Base-by-base conservation (phyloP, 1,139 yeast genomes). In the Geotrichum phurueaensis region DNA sequence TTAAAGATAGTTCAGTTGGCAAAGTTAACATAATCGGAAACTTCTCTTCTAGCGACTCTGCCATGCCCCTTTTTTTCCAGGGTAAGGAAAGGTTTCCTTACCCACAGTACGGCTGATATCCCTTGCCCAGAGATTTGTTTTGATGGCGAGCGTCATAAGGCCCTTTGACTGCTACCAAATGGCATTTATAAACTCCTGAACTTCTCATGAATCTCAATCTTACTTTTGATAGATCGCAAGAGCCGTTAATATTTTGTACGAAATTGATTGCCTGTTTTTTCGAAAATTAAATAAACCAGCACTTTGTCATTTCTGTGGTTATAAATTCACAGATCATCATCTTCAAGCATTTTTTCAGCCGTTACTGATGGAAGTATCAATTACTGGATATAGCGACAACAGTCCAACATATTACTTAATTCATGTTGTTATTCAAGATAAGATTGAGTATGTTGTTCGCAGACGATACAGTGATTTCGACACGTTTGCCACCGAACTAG, bases 401-500 rank as follows among this genome's bases (percentile, higher is more conserved):
- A 65, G 67, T 18, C 77, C 78, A 47, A 76, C 76, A 2, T 60
- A 71, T 3, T 80, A 75, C 65, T 73, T 70, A 48, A 67, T 80
- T 2, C 68, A 69, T 6, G 76, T 78, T 18, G 69, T 74, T 18
- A 67, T 70, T 48, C 69, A 65, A 23, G 65, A 60, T 43, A 66
- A 65, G 20, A 63, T 62, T 13, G 66, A 72, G 1, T 75, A 73
- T 63, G 68, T 68, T 22, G 64, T 81, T 22, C 66, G 71, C 59
- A 79, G 78, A 65, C 72, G 86, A 60, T 83, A 76, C 68, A 76
- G 82, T 51, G 89, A 85, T 63, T 85, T 85, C 70, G 73, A 75
- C 22, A 70, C 70, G n/a, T 73, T 85, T 27, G 79, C 78, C 53
- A 69, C 69, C 15, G 76, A 74, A n/a, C 67, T 84, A 56, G 82